These are phyloP conservation scores for Wickerhamomyces hampshirensis DNA, from an alignment of 805 yeast genomes.

Conservation along the genomic window DNA sequence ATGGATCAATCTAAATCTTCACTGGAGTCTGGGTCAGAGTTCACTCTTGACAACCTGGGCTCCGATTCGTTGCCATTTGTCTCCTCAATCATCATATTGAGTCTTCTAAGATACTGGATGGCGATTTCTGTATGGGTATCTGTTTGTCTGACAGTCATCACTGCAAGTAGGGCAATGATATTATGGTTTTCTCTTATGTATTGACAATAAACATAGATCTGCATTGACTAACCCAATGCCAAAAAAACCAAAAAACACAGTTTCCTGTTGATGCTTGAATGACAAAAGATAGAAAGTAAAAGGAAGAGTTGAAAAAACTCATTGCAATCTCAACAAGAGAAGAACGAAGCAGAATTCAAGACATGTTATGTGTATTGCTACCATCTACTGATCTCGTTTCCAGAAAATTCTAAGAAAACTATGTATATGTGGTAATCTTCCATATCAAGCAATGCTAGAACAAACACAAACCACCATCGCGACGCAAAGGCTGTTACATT, in stretches of 20 bases:
- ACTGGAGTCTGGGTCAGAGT: too few relatives aligned
- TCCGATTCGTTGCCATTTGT: background rate
- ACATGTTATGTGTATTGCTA: too few relatives aligned
- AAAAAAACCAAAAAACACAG: background rate
- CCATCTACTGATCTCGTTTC: too few relatives aligned
- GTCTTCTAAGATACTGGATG: constrained; percentile 2
- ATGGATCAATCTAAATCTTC: too few relatives aligned
- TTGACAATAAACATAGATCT: constrained; percentile 8
- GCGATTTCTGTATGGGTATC: background rate
- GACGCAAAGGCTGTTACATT: too few relatives aligned
- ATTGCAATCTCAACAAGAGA: too few relatives aligned
- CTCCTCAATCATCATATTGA: constrained; percentile 1
- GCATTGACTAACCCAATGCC: background rate
- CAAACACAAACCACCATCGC: too few relatives aligned
- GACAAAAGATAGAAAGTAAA: background rate
- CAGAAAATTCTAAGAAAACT: too few relatives aligned
- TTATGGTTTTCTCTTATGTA: constrained; percentile 5
- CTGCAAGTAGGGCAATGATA: constrained; percentile 1
- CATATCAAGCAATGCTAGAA: too few relatives aligned
- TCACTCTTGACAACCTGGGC: background rate
- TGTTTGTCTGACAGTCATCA: constrained; percentile 1
- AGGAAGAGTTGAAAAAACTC: background rate
- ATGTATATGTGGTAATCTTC: too few relatives aligned
- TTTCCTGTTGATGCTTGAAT: too few relatives aligned
- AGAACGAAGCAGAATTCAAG: too few relatives aligned